Evolutionary conservation across 768 basidiomycete species (phyloP), one percentile per base, ranked within the genome.

Genomic region (Sistotremastrum suecicum): DNA sequence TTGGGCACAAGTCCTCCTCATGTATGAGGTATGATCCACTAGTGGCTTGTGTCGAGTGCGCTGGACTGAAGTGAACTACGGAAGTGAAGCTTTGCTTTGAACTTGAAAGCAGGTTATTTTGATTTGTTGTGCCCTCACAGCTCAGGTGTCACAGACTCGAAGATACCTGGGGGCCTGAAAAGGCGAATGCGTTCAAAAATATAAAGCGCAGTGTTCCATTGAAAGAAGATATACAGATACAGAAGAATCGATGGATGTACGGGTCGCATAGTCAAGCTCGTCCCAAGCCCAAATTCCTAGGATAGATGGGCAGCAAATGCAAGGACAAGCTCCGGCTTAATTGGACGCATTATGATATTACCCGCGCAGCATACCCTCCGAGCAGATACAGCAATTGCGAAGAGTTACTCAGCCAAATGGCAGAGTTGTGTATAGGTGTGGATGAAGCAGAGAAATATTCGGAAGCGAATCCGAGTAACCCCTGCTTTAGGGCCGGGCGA

Each of bases 271-370:
- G 80, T 83, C 80, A 78, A 83, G 78, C 76, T 67, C 63, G 64
- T 68, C 64, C 68, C 62, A 59, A 67, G 66, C 66, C 62, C 50
- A 63, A 67, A 63, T 61, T 59, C 58, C 51, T 44, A 55, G 57
- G 58, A 46, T 54, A 55, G 57, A 65, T 60, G 58, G 58, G 58
- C 51, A 51, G 60, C 58, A 48, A 35, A 53, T 54, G 63, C 64
- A 71, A 59, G 69, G 63, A 69, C 66, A 64, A 60, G 74, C 78
- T 81, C 79, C 80, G 80, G 80, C 80, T 83, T 83, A 83, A 80
- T 80, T 80, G 80, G 65, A 68, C 71, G 69, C 78, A 42, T 54
- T 11, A 37, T 49, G 39, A 36, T 53, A 45, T 36, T 61, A 45
- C 45, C 66, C 60, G 63, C 50, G 55, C 58, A 56, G 49, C 34